Conservation (phyloP, 208 protist genomes). For the Trypanosoma theileri region DNA sequence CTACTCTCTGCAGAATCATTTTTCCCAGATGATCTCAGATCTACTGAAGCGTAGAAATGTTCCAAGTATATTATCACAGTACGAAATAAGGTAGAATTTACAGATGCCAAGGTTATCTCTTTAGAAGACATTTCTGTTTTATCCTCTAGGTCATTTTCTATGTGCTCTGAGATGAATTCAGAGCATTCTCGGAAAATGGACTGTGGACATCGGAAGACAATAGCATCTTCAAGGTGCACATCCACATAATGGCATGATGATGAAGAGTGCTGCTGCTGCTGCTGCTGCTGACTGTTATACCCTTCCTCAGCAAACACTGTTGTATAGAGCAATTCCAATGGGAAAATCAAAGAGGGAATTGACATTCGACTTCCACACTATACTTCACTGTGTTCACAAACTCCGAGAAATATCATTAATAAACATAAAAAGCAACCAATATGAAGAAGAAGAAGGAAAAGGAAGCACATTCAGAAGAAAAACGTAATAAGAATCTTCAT, state of each 20-base stretch:
- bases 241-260: neutral
- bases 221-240: slow-evolving; percentile 17
- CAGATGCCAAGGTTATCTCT: slow-evolving; percentile 41
- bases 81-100: slow-evolving; percentile 41
- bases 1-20: neutral
- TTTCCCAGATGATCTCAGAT: neutral
- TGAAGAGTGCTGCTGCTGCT: too few species aligned
- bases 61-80: slow-evolving; percentile 68
- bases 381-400: too few species aligned
- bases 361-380: neutral
- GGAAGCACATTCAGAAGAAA: neutral
- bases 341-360: neutral
- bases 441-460: slow-evolving; percentile 13
- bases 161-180: slow-evolving; percentile 35
- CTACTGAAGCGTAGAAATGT: slow-evolving; percentile 45
- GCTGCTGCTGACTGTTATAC: neutral
- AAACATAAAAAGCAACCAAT: neutral
- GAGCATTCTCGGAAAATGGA: slow-evolving; percentile 43
- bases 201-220: slow-evolving; percentile 35
- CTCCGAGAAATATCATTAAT: too few species aligned
- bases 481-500: too few species aligned
- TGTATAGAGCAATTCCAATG: slow-evolving; percentile 10
- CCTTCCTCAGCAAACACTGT: neutral
- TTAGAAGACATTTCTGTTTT: slow-evolving; percentile 3
- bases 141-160: slow-evolving; percentile 27